A percentile compares a stretch with the other conserved stretches of the same genome.
These are phyloP conservation scores for Cutaneotrichosporon arboriforme DNA, from an alignment of 1,284 basidiomycete genomes.

Conservation along the genomic window DNA sequence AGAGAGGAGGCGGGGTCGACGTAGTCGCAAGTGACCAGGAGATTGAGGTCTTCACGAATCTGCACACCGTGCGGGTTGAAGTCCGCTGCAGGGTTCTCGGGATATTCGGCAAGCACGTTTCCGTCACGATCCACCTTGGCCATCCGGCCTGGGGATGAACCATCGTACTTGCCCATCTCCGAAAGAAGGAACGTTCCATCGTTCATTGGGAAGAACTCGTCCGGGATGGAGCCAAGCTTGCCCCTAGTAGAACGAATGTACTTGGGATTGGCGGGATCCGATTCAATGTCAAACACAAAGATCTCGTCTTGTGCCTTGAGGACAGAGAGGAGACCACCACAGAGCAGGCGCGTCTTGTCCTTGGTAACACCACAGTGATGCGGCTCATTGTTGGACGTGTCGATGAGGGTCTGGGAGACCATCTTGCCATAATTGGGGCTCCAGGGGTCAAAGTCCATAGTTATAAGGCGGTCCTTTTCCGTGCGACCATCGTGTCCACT, in stretches of 20 bases:
- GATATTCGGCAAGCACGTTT: constrained; percentile 11
- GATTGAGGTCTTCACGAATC: constrained; percentile 16
- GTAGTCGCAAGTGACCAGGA: constrained; percentile 15
- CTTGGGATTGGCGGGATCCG: constrained; percentile 7
- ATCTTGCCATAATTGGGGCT: constrained; percentile 10
- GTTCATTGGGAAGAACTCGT: constrained; percentile 12
- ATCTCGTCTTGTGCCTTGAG: constrained; percentile 10
- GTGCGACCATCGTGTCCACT: constrained; percentile 10
- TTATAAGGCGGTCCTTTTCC: constrained; percentile 12
- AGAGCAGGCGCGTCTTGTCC: constrained; percentile 7
- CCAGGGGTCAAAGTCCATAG: constrained; percentile 14
- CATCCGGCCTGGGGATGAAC: constrained; percentile 8
- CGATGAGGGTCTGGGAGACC: constrained; percentile 6
- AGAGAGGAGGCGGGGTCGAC: constrained; percentile 5
- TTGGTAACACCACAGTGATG: constrained; percentile 15
- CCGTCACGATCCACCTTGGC: constrained; percentile 10
- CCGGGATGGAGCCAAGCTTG: constrained; percentile 7
- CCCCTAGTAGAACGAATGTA: not conserved
- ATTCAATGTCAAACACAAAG: constrained; percentile 13
- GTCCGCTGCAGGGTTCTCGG: constrained; percentile 3
- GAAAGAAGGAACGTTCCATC: constrained; percentile 14
- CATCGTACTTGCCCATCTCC: constrained; percentile 12
- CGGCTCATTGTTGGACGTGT: constrained; percentile 11
- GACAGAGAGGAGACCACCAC: constrained; percentile 16
- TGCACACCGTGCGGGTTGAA: constrained; percentile 18